Percentiles rank a stretch among this genome's conserved stretches.
These are phyloP conservation scores for Cairneyella variabilis DNA, from an alignment of 495 filamentous ascomycete genomes.

Conservation along the genomic window DNA sequence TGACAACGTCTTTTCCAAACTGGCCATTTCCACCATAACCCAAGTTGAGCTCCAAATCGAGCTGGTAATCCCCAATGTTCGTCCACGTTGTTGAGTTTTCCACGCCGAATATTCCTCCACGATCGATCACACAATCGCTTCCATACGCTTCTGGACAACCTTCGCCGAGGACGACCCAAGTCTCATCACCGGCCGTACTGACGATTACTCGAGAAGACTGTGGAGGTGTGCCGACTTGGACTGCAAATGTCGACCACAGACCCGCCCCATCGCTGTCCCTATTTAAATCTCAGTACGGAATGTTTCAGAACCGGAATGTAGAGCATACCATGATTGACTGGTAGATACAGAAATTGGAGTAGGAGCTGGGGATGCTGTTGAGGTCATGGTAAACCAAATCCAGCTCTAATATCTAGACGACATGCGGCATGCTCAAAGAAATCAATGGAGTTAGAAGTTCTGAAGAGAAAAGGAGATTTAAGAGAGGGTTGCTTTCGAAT, in stretches of 20 bases:
- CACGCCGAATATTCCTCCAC: neutral
- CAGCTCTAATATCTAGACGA: no score
- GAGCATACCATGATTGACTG: neutral
- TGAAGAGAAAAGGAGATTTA: no score
- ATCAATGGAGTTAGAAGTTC: no score
- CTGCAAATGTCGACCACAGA: neutral
- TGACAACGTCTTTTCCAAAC: neutral
- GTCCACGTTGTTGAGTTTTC: neutral
- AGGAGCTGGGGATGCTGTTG: neutral
- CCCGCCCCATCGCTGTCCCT: neutral
- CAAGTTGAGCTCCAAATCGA: neutral
- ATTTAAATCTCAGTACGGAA: no score
- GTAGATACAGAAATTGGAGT: neutral
- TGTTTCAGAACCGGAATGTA: no score
- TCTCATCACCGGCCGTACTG: neutral
- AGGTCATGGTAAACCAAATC: no score
- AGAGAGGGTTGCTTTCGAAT: no score
- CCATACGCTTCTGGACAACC: neutral
- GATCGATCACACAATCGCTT: neutral
- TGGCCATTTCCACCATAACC: neutral
- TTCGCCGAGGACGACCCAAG: neutral
- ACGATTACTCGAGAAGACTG: neutral
- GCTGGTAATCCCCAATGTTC: neutral
- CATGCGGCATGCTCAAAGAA: no score
- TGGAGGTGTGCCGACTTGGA: neutral